Evolutionary conservation across 495 filamentous ascomycete species (phyloP), one percentile per base, ranked within the genome.

Genomic region (Xylaria telfairii): DNA sequence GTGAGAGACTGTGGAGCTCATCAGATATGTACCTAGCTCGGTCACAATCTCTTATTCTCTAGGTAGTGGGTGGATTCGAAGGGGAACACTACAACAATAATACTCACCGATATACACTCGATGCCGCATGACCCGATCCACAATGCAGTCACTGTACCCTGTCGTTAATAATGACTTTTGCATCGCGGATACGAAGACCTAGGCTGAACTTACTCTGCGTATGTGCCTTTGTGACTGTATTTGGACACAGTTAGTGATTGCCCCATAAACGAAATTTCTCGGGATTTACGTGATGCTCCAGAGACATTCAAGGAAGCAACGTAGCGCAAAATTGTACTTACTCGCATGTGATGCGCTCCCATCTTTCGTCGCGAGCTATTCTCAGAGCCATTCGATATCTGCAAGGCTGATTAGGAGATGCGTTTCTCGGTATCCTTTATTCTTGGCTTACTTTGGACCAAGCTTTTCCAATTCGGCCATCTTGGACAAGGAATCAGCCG

Each of bases 311-410:
- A 41, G 24, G 19, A 19, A 62, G 39, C 65, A 57, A 17, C 3
- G n/a, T 39, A n/a, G 65, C 15, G 19, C 24, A 8, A 10, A 21
- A 39, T 57, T 37, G 2, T 44, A 65, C 68, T 70, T 28, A 70
- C 68, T 70, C 68, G 68, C 68, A 70, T 47, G 34, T 65, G 13
- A 70, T 70, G 61, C 95, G 82, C 76, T 95, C 90, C 84, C 93
- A 98, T 65, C 96, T 82, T 75, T 96, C 93, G 76, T 99, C 96
- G 68, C 94, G 88, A n/a, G 96, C 96, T 61, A 97, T 93, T 69
- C 93, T 87, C 67, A 98, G 76, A 0, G 96, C 96, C 67, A 98
- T 90, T 15, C 95, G 84, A 83, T 97, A 70, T 70, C 68, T 70
- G 17, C n/a, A 65, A 13, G 13, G 24, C 47, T 15, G 37, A 44